Conservation (phyloP, 2,329 filamentous ascomycete species). For the Elsinoe batatas region DNA sequence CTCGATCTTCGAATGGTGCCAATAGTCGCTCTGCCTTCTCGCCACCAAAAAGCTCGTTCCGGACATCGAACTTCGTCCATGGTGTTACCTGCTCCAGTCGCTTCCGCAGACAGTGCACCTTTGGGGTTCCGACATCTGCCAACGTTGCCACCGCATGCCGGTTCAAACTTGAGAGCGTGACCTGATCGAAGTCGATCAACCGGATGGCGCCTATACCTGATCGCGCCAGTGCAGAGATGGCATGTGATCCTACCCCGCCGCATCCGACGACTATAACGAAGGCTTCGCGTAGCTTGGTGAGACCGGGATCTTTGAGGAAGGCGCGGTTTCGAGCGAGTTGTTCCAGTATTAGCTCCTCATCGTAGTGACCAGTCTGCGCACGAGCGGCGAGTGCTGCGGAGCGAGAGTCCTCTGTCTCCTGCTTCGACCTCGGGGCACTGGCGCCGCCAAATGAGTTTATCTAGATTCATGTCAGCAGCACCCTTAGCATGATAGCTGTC, state of each 20-base stretch:
- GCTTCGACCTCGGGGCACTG: constrained; percentile 24
- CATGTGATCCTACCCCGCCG: constrained; percentile 91
- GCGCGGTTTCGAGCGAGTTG: constrained; percentile 88
- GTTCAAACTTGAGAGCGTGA: constrained; percentile 87
- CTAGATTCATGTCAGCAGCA: constrained; percentile 29
- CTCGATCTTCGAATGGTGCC: constrained; percentile 49
- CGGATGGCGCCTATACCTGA: constrained; percentile 83
- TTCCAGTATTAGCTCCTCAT: constrained; percentile 79
- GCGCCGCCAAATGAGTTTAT: constrained; percentile 50
- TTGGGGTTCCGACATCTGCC: constrained; percentile 84
- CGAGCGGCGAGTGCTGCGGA: constrained; percentile 49
- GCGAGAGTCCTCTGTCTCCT: constrained; percentile 46
- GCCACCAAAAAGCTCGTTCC: constrained; percentile 72
- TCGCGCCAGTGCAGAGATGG: constrained; percentile 71
- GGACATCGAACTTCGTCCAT: constrained; percentile 82
- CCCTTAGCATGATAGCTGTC: background rate
- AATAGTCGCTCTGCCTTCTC: constrained; percentile 57
- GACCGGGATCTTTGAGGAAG: constrained; percentile 74
- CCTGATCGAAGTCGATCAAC: constrained; percentile 94
- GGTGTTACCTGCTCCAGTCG: constrained; percentile 78
- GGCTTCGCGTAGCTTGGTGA: constrained; percentile 66
- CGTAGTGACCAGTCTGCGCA: constrained; percentile 54
- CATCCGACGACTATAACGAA: constrained; percentile 88
- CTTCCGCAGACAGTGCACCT: constrained; percentile 74
- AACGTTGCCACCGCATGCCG: constrained; percentile 92